Conservation (phyloP, 2,329 filamentous ascomycete genomes). For the Aspergillus felis region DNA sequence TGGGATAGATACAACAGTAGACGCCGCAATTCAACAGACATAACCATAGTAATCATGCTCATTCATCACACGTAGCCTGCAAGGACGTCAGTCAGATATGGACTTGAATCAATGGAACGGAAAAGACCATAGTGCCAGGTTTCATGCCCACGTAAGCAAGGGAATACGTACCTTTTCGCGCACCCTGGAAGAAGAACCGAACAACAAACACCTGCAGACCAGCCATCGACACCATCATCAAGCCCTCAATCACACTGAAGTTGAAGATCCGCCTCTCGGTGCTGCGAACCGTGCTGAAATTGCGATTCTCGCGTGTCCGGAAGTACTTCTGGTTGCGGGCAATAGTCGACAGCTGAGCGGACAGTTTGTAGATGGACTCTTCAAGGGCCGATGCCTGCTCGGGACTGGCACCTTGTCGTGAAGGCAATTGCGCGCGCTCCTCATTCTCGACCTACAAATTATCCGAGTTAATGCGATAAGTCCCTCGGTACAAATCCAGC, state of each 20-base stretch:
- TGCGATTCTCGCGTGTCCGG: conserved; percentile 95
- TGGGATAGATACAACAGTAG: conserved; percentile 18
- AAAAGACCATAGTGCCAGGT: not conserved
- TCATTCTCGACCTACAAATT: conserved; percentile 79
- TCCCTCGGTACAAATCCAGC: not conserved
- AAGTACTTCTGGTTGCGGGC: conserved; percentile 99
- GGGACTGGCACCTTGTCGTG: conserved; percentile 80
- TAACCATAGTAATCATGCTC: conserved; percentile 29
- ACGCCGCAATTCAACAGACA: conserved; percentile 22
- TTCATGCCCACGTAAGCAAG: not conserved
- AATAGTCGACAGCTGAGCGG: conserved; percentile 87
- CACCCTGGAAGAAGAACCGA: conserved; percentile 95
- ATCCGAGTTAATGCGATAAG: not conserved
- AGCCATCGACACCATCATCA: conserved; percentile 92
- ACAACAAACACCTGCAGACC: conserved; percentile 96
- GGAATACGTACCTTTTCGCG: conserved; percentile 56
- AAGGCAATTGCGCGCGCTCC: conserved; percentile 72
- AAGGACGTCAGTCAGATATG: not conserved
- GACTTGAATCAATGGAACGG: not conserved
- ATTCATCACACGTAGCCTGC: conserved; percentile 36
- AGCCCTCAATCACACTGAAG: conserved; percentile 89
- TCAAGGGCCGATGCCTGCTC: conserved; percentile 88
- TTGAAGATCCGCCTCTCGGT: conserved; percentile 96
- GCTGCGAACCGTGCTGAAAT: conserved; percentile 96
- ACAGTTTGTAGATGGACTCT: conserved; percentile 93